phyloP scores from a whole-genome alignment of 495 filamentous ascomycete genomes.

The Aspergillus coremiiformis region DNA sequence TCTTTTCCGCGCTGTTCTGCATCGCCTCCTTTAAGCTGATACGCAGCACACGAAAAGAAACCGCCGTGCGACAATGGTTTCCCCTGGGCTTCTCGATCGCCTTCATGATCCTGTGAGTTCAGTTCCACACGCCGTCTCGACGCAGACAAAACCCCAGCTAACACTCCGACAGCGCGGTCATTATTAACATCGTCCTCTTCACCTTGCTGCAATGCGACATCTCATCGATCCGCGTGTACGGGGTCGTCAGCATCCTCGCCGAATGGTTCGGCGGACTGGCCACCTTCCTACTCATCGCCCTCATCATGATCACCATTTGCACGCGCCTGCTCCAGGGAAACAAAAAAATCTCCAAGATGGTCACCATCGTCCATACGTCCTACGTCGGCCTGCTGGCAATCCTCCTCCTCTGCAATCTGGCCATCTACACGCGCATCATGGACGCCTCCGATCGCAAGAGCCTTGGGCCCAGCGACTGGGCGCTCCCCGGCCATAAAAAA shows the following conservation, averaged over 20 bases:
- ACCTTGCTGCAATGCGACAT: conserved; percentile 10
- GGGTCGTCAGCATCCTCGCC: not conserved
- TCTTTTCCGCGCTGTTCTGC: conserved; percentile 4
- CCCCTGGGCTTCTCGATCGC: conserved; percentile 5
- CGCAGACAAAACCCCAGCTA: not conserved
- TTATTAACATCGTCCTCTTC: conserved; percentile 6
- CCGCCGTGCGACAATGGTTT: conserved; percentile 5
- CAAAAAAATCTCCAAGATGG: not conserved
- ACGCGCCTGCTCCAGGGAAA: conserved; percentile 6
- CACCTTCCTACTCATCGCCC: conserved; percentile 1
- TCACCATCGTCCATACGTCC: conserved; percentile 4
- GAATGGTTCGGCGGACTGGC: conserved; percentile 7
- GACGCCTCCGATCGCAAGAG: not conserved
- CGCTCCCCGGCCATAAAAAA: not conserved
- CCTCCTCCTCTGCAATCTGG: conserved; percentile 7
- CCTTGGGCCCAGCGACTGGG: not conserved
- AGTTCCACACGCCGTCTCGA: not conserved
- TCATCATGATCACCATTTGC: conserved; percentile 15
- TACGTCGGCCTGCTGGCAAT: conserved; percentile 4
- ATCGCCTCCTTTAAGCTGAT: not conserved
- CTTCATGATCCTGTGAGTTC: conserved; percentile 9
- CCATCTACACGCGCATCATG: conserved; percentile 1
- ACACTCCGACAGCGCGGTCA: not conserved
- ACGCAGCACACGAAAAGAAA: conserved; percentile 5
- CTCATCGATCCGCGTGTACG: not conserved